Base-by-base conservation (phyloP, 2,329 filamentous ascomycete genomes). In the Davidsoniella australis region DNA sequence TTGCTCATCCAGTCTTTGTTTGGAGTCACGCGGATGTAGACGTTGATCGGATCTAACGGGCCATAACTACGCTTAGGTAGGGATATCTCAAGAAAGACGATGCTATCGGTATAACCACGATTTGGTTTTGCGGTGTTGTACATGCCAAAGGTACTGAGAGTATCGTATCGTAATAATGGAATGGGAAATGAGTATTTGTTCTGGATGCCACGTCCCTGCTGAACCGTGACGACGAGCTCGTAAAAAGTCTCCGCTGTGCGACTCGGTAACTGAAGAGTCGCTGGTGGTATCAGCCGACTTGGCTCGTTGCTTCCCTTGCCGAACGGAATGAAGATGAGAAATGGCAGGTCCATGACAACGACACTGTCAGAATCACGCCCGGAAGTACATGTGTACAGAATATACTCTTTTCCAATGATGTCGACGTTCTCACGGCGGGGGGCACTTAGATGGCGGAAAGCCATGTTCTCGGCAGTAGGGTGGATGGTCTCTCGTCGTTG, bases 81-180 rank as follows among this genome's bases (percentile, higher is more conserved):
- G 54, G 87, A 94, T 57, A 95, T 94, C 42, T 85, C 86, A 49
- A 96, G 69, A 7, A 86, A 93, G 53, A 96, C 85, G 49, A 96
- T 69, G 63, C 94, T 91, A 66, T 96, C 91, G 47, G 83, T 78
- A 29, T 87, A 85, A 53, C 80, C 77, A 58, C 93, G 82, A 50
- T 86, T 85, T 52, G 82, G 83, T 64, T 95, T 89, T 14, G 88
- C 89, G 49, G 87, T 82, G 66, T 96, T 96, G 70, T 96, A 98
- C 91, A 96, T 96, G 65, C 91, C 91, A 67, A 98, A 98, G 1
- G 91, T 96, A 40, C 88, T 95, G 45, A 98, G 71, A 1, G 89
- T 98, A 64, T 98, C 91, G 68, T 96, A 98, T 61, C 91, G 76
- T 56, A 85, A 79, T 57, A 98, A 77, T 1, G 89, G 89, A 38